These are phyloP conservation scores for Picochlorum costavermella DNA, from an alignment of 139 green algal genomes.

Conservation along the genomic window DNA sequence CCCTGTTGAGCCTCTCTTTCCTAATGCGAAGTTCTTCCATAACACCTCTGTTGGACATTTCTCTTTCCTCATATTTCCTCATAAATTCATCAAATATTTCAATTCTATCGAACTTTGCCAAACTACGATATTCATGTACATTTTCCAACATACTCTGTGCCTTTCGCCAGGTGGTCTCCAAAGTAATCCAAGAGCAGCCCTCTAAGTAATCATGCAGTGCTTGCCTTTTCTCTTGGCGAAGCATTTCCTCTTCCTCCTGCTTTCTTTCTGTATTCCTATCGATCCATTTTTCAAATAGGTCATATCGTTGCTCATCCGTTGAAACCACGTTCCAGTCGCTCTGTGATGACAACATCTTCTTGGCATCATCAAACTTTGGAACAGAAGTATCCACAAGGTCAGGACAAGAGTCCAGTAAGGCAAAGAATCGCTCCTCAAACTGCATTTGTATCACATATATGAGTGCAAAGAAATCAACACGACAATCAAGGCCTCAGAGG, in stretches of 20 bases:
- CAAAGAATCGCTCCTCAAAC: constrained; percentile 61
- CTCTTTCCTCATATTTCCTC: background rate
- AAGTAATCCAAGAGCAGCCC: background rate
- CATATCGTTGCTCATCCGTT: constrained; percentile 27
- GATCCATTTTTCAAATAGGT: constrained; percentile 42
- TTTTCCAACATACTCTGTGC: background rate
- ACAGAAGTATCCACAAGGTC: constrained; percentile 26
- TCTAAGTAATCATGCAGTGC: background rate
- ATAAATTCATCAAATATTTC: constrained; percentile 7
- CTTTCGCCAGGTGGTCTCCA: background rate
- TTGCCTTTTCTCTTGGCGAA: background rate
- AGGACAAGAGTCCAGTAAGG: constrained; percentile 45
- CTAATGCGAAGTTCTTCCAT: background rate
- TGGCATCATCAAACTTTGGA: constrained; percentile 39
- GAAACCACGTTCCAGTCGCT: constrained; percentile 41
- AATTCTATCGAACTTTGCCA: background rate
- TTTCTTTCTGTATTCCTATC: constrained; percentile 42
- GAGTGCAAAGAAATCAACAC: background rate
- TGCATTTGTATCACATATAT: background rate
- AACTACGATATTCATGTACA: background rate
- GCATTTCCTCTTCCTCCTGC: background rate
- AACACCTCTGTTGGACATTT: background rate
- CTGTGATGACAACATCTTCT: constrained; percentile 53
- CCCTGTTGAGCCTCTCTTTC: background rate
- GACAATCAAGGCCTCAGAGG: background rate